These are phyloP conservation scores for Endocalyx cinctus DNA, from an alignment of 2,329 filamentous ascomycete genomes.

Conservation along the genomic window DNA sequence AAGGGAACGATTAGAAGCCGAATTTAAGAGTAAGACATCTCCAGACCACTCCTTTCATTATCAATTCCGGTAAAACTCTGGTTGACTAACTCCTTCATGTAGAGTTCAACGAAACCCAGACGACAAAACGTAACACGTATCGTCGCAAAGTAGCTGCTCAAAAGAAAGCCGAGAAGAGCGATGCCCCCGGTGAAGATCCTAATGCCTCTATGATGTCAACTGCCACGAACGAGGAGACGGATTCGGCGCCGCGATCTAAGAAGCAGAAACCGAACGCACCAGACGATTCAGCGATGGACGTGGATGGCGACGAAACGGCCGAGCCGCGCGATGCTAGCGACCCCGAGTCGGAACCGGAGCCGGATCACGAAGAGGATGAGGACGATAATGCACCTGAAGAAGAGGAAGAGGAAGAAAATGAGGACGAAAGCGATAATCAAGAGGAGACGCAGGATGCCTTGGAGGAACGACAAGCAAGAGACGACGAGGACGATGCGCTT, in stretches of 20 bases:
- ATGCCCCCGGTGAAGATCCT: conserved; percentile 22
- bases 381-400: conserved; percentile 50
- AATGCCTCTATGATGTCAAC: conserved; percentile 27
- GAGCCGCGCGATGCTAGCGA: conserved; percentile 34
- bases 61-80: neutral
- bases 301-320: conserved; percentile 31
- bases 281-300: conserved; percentile 41
- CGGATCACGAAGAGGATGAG: conserved; percentile 44
- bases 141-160: conserved; percentile 64
- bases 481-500: conserved; percentile 20
- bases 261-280: conserved; percentile 34
- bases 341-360: conserved; percentile 37
- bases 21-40: conserved; percentile 62
- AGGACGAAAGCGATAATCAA: conserved; percentile 37
- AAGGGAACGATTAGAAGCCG: conserved; percentile 62
- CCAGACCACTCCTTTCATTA: conserved; percentile 1
- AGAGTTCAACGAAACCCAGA: conserved; percentile 71
- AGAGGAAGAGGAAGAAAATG: conserved; percentile 49
- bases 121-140: conserved; percentile 70
- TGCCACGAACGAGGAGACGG: conserved; percentile 13
- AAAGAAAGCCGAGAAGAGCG: conserved; percentile 39
- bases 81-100: conserved; percentile 1
- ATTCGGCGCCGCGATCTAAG: conserved; percentile 27
- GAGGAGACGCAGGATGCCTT: conserved; percentile 36
- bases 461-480: conserved; percentile 23